Conservation (phyloP, 2,329 filamentous ascomycete genomes). For the Fusarium sterilihyphosum region DNA sequence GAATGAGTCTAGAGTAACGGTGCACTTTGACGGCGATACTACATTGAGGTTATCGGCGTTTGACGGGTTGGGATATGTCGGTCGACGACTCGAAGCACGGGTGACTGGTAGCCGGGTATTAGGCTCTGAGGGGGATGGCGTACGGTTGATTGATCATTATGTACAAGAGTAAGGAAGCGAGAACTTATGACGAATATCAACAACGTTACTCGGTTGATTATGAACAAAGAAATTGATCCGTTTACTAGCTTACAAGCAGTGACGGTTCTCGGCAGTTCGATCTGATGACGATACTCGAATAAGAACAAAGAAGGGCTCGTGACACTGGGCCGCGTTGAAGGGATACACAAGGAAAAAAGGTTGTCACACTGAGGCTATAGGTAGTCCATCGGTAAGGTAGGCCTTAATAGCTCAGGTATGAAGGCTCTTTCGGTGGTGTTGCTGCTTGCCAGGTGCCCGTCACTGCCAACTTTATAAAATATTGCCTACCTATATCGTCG, state of each 20-base stretch:
- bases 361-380: conserved; percentile 20
- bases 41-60: conserved; percentile 30
- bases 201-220: conserved; percentile 11
- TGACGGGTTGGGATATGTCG: conserved; percentile 49
- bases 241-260: not conserved
- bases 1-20: conserved; percentile 76
- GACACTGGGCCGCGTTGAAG: conserved; percentile 7
- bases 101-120: not conserved
- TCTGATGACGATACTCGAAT: conserved; percentile 5
- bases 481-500: not conserved
- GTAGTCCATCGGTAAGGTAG: not conserved
- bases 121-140: conserved; percentile 14
- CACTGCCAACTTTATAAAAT: conserved; percentile 1
- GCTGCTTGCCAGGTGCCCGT: conserved; percentile 9
- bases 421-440: not conserved
- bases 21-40: conserved; percentile 10
- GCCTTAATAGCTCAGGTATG: not conserved
- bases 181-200: conserved; percentile 22
- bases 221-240: conserved; percentile 16
- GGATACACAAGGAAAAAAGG: conserved; percentile 10
- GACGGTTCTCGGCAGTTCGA: not conserved
- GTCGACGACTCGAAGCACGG: not conserved
- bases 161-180: conserved; percentile 17
- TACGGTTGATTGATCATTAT: conserved; percentile 5
- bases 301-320: conserved; percentile 36